phyloP scores from a whole-genome alignment of 768 basidiomycete genomes.

The Ramaria sp. region DNA sequence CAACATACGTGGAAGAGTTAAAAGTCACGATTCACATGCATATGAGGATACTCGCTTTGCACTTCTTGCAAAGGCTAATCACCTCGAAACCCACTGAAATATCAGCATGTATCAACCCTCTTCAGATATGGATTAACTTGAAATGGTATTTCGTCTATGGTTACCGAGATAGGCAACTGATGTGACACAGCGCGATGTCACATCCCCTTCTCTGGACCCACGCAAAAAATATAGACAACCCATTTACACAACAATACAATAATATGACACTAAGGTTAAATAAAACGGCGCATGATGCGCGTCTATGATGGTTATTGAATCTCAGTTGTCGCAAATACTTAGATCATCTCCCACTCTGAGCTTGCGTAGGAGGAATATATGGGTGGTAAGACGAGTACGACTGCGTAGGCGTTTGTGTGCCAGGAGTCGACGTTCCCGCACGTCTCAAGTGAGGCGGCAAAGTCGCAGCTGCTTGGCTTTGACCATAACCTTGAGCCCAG shows the following conservation, averaged over 20 bases:
- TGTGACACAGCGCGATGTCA: neutral
- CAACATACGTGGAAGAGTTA: too few species aligned
- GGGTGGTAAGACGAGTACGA: conserved; percentile 2
- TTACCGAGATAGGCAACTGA: too few species aligned
- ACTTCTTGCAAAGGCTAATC: too few species aligned
- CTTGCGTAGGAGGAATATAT: conserved; percentile 1
- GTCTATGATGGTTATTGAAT: too few species aligned
- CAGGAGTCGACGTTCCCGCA: conserved; percentile 5
- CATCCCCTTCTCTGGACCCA: neutral
- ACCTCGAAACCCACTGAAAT: too few species aligned
- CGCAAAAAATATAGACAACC: neutral
- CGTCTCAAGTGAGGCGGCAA: conserved; percentile 8
- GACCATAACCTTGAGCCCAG: conserved; percentile 8
- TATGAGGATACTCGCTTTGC: too few species aligned
- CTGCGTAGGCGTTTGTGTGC: conserved; percentile 4
- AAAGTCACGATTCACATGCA: too few species aligned
- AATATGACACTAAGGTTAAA: neutral
- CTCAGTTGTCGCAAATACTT: neutral
- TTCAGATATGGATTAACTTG: too few species aligned
- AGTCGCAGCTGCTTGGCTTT: conserved; percentile 2
- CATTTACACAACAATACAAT: neutral
- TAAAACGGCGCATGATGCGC: too few species aligned
- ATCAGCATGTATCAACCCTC: too few species aligned
- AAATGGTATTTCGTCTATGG: neutral
- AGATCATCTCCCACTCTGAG: neutral